These are phyloP conservation scores for Luffa aegyptiaca DNA, from an alignment of 306 rosid species.

Conservation along the genomic window DNA sequence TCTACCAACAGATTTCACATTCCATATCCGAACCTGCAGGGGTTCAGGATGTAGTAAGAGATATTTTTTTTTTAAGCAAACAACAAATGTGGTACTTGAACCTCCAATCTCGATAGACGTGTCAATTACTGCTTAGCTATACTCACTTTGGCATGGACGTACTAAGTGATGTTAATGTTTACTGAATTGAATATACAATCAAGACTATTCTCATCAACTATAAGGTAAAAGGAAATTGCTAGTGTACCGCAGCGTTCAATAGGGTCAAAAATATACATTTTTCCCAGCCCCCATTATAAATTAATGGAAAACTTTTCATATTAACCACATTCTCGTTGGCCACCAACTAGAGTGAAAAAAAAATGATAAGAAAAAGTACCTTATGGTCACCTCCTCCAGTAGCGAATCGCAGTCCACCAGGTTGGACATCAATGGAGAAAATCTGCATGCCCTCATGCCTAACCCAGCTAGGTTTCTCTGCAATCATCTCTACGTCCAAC, in stretches of 20 bases:
- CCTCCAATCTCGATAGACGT: no score
- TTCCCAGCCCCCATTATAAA: not conserved
- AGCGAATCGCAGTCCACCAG: slow-evolving; percentile 82
- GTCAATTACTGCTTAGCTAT: no score
- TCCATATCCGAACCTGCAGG: slow-evolving; percentile 93
- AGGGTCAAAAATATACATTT: not conserved
- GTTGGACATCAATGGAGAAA: slow-evolving; percentile 96
- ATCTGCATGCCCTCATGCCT: slow-evolving; percentile 97
- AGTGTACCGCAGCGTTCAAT: not conserved
- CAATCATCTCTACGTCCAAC: slow-evolving; percentile 45
- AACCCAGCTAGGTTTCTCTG: slow-evolving; percentile 92
- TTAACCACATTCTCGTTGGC: not conserved
- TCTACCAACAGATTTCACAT: slow-evolving; percentile 70
- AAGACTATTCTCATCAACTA: not conserved
- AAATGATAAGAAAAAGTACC: slow-evolving; percentile 28
- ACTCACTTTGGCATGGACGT: no score
- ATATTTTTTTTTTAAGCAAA: no score
- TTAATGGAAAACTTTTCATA: not conserved
- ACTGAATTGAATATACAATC: not conserved
- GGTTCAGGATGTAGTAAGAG: not conserved
- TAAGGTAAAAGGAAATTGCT: not conserved
- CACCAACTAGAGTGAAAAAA: not conserved
- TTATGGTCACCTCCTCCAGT: slow-evolving; percentile 99
- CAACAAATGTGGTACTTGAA: no score
- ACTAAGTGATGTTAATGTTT: no score